Evolutionary conservation across 345 rosid genomes (phyloP).

Genomic region (Corchorus olitorius): DNA sequence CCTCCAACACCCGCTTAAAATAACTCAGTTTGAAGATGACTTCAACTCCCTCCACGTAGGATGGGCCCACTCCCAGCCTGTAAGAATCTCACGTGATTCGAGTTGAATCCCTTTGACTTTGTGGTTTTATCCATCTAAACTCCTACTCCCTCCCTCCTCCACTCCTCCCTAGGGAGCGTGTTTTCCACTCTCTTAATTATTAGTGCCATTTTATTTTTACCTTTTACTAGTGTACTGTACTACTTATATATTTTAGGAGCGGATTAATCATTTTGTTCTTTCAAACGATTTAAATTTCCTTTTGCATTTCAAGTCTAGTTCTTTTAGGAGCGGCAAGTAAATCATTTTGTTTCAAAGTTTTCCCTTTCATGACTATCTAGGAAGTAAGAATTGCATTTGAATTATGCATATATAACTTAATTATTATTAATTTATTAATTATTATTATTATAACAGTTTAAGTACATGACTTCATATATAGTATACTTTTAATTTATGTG

Average conservation of each 20-base stretch:
- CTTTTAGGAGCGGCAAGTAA: not conserved
- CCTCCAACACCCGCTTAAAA: conserved; percentile 8
- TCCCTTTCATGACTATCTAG: not conserved
- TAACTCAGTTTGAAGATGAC: conserved; percentile 27
- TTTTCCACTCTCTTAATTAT: not conserved
- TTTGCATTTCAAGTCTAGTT: not conserved
- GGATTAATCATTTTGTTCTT: not conserved
- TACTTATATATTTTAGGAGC: not conserved
- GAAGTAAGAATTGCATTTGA: not conserved
- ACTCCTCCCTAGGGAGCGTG: conserved; percentile 27
- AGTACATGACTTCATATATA: no score
- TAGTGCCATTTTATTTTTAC: not conserved
- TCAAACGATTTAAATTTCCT: no score
- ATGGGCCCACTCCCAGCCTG: conserved; percentile 62
- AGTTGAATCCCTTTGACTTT: conserved; percentile 49
- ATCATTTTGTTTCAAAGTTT: conserved; percentile 4
- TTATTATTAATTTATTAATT: no score
- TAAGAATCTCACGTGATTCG: conserved; percentile 63
- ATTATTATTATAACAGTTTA: not conserved
- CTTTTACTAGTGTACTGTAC: not conserved
- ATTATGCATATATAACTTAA: no score
- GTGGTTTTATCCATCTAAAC: not conserved
- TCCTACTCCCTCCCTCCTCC: not conserved
- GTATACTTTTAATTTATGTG: no score
- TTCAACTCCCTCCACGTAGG: conserved; percentile 45